Evolutionary conservation across 768 basidiomycete genomes (phyloP).

Genomic region (Cyclocybe aegerita): DNA sequence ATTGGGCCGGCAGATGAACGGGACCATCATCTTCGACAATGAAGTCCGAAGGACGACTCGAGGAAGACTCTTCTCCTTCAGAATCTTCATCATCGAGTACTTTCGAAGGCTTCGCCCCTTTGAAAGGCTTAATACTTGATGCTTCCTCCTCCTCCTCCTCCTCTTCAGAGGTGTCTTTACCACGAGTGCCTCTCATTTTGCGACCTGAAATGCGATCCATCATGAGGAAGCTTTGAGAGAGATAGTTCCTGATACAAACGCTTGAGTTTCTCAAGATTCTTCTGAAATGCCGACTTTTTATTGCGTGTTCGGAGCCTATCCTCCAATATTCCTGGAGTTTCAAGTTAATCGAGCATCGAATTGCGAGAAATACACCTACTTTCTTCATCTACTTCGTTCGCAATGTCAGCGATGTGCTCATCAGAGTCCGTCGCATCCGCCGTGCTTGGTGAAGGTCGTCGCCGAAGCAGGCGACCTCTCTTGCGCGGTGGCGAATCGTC

Average conservation of each 20-base stretch:
- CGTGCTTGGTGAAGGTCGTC: conserved; percentile 1
- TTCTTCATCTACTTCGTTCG: conserved; percentile 54
- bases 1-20: conserved; percentile 64
- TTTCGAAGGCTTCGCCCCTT: conserved; percentile 45
- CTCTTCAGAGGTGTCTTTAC: conserved; percentile 14
- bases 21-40: conserved; percentile 72
- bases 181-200: conserved; percentile 11
- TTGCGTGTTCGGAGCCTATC: conserved; percentile 60
- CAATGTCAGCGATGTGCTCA: conserved; percentile 17
- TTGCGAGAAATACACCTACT: conserved; percentile 30
- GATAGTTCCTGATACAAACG: conserved; percentile 36
- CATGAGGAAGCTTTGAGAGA: background rate
- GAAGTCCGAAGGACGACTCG: conserved; percentile 32
- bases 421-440: conserved; percentile 6
- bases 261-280: conserved; percentile 64
- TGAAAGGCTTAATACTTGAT: conserved; percentile 33
- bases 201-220: conserved; percentile 10
- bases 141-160: conserved; percentile 40
- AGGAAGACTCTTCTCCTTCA: conserved; percentile 20
- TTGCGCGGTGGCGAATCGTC: conserved; percentile 1
- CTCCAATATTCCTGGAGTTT: conserved; percentile 55
- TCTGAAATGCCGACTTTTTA: conserved; percentile 60
- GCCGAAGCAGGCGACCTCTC: conserved; percentile 13
- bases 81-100: conserved; percentile 35
- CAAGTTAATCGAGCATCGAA: background rate